Evolutionary conservation across 306 rosid genomes (phyloP), one percentile per base, ranked within the genome.

Genomic region (Urtica urens): DNA sequence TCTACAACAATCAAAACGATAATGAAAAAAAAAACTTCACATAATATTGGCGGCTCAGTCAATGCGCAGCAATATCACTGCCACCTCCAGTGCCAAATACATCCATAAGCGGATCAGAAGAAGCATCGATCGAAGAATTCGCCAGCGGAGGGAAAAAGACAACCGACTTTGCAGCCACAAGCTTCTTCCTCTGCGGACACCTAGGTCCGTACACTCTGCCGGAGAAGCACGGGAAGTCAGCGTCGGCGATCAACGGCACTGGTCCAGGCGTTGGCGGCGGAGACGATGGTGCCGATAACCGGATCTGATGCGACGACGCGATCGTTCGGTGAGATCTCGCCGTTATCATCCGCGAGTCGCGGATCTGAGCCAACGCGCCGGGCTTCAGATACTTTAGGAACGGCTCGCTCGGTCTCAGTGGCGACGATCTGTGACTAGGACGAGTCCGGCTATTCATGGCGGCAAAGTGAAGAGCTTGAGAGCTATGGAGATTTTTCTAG

Each of bases 301-400:
- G 62, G 49, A 45, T 45, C 49, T 45, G 49, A 29, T 24, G 46
- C 46, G 33, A 28, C 33, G 10, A 4, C 33, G 33, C 19, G 15
- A 18, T 43, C 23, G 68, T 37, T 0, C 78, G 65, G 60, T 72
- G 76, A 38, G 86, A 73, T 46, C 85, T 71, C 43, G 94, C 83
- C n/a, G n/a, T n/a, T 57, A 69, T 83, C 62, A 76, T 82, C 17
- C 78, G 66, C 4, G 93, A 87, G 67, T 87, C 94, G 6, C 96
- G 90, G 66, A 87, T 78, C 25, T 70, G 83, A 1, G 96, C 96
- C 1, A 87, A 83, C 0, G 93, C 83, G 0, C 96, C 96, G 1
- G 96, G 96, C 40, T 80, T 87, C 23, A 87, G 96, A 47, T 63
- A 87, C 62, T 61, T 80, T 68, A 83, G 86, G 25, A 72, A 78